These are phyloP conservation scores for Sherardia arvensis DNA, from an alignment of 257 asterid genomes.

Conservation along the genomic window DNA sequence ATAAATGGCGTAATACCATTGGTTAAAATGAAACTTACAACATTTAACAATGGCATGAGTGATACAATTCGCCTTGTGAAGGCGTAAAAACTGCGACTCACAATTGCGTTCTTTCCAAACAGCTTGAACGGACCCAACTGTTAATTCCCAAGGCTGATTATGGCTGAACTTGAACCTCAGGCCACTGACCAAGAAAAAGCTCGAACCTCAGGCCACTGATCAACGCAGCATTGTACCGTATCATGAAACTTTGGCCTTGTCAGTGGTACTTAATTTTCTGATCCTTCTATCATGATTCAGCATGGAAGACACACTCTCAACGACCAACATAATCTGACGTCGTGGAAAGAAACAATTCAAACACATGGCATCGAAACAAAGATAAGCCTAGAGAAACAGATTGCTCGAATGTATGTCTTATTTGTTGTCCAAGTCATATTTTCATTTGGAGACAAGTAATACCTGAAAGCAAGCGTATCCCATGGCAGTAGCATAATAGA, in stretches of 20 bases:
- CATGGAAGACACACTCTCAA: constrained; percentile 84
- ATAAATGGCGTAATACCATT: too few species aligned
- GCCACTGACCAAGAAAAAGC: not conserved
- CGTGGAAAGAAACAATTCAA: not conserved
- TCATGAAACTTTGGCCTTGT: constrained; percentile 23
- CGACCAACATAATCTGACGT: constrained; percentile 66
- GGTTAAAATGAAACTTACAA: too few species aligned
- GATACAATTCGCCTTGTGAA: not conserved
- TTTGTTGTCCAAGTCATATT: not conserved
- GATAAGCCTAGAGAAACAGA: not conserved
- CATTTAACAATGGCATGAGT: too few species aligned
- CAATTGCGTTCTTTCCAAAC: not conserved
- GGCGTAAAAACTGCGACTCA: not conserved
- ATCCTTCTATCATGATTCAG: constrained; percentile 75
- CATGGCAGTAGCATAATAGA: constrained; percentile 91
- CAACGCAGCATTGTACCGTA: not conserved
- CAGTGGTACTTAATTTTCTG: constrained; percentile 36
- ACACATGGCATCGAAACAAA: not conserved
- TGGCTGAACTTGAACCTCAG: not conserved
- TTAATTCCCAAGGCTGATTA: not conserved
- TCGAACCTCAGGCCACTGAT: not conserved
- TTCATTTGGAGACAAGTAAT: not conserved
- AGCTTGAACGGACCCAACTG: not conserved
- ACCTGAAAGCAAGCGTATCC: constrained; percentile 98
- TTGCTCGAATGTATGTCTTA: not conserved